Conservation (phyloP, 257 asterid species). For the Buddleja alternifolia region DNA sequence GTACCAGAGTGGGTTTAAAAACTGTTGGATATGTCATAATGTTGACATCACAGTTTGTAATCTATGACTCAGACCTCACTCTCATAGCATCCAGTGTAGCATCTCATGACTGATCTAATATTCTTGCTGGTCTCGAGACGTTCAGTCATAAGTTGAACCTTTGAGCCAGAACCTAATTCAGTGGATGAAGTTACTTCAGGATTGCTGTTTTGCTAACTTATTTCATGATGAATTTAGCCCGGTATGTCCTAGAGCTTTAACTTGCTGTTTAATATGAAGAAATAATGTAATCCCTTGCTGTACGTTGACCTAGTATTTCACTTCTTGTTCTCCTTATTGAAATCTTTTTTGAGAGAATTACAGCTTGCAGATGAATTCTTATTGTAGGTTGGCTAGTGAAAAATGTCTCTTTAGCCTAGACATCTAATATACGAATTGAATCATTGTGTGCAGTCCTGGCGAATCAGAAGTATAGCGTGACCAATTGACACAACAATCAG, state of each 20-base stretch:
- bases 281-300: background rate
- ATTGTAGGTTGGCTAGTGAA: background rate
- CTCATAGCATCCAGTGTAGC: no score
- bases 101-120: no score
- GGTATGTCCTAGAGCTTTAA: slow-evolving; percentile 24
- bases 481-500: background rate
- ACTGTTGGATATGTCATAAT: no score
- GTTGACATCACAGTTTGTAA: no score
- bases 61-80: no score
- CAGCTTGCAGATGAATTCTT: background rate
- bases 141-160: background rate
- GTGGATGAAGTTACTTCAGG: slow-evolving; percentile 5
- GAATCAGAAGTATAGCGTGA: slow-evolving; percentile 17
- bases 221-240: background rate
- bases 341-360: background rate
- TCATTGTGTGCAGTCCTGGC: background rate
- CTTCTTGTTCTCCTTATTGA: no score
- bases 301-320: background rate
- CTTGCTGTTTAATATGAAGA: background rate
- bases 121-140: background rate
- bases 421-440: background rate
- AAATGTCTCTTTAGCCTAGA: background rate
- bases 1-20: background rate
- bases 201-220: background rate
- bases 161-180: background rate